phyloP scores from a whole-genome alignment of 257 asterid genomes.

The Echites panduratus region DNA sequence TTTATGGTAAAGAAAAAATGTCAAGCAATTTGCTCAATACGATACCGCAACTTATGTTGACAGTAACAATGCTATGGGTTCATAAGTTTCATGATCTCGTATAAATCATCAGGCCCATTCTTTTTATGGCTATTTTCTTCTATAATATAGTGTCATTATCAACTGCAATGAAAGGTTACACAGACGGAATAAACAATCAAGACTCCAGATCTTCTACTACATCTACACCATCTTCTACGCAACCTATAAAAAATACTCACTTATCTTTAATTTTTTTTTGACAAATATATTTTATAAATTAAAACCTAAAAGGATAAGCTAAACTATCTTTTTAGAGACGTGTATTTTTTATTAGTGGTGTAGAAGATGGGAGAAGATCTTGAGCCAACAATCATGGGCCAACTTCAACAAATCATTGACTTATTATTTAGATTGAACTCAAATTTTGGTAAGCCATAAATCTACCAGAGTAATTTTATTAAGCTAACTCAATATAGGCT shows the following conservation, averaged over 20 bases:
- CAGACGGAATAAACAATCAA: background rate
- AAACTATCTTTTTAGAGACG: too few species aligned
- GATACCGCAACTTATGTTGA: background rate
- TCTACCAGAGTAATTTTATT: background rate
- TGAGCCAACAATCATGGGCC: too few species aligned
- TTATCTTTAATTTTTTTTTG: too few species aligned
- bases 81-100: background rate
- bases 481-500: background rate
- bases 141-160: background rate
- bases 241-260: too few species aligned
- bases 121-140: background rate
- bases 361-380: too few species aligned
- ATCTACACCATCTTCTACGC: too few species aligned
- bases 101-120: background rate
- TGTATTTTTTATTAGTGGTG: too few species aligned
- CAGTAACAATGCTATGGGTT: background rate
- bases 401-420: background rate
- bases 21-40: background rate
- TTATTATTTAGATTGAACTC: background rate
- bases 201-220: too few species aligned
- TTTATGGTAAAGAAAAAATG: background rate
- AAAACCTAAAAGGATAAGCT: too few species aligned
- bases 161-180: background rate
- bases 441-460: background rate
- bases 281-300: too few species aligned